Base-by-base conservation (phyloP, 108 stramenopile species). In the Stephanodiscus minutulus region DNA sequence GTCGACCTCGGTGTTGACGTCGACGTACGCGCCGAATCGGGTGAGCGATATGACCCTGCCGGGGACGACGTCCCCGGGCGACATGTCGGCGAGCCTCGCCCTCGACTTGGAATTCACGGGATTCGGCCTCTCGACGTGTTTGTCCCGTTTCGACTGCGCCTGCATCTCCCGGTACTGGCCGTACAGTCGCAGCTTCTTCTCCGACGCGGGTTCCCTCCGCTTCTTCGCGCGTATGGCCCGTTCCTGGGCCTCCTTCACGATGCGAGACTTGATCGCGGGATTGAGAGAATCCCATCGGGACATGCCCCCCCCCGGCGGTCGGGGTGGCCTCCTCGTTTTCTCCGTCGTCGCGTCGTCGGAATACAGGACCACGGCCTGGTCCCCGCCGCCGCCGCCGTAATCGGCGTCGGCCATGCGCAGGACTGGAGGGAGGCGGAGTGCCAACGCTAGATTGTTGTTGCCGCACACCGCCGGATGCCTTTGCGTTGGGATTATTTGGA, bases 21-120 rank as follows among this genome's bases (percentile, higher is more conserved):
- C 93, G 11, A 96, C 83, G 66, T 95, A 96, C 4, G 93, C 96
- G 56, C 96, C 96, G 76, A 86, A 94, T n/a, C 74, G 81, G 4
- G 89, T 92, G 39, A 97, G 44, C 4, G 91, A 91, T 69, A 92
- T 92, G 9, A 92, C 88, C 27, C 72, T 82, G 11, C 93, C 93
- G 0, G 72, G 73, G 11, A 86, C 44, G 59, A 85, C 82, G 69
- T 83, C 86, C 13, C 87, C 87, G 12, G 82, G 74, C 21, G 65
- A 61, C 18, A 86, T 74, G 2, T 66, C 81, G 11, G 83, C 28
- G 27, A 94, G 64, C 8, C 74, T 74, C 5, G 76, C 73, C 27
- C 93, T 84, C 31, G 85, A 54, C 13, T 82, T 63, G 49, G 53
- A 65, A 15, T 63, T 54, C 20, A 81, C 79, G 24, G 86, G 86